Evolutionary conservation across 2,329 filamentous ascomycete genomes (phyloP), one percentile per base, ranked within the genome.

Genomic region (Emmonsiellopsis sp.): DNA sequence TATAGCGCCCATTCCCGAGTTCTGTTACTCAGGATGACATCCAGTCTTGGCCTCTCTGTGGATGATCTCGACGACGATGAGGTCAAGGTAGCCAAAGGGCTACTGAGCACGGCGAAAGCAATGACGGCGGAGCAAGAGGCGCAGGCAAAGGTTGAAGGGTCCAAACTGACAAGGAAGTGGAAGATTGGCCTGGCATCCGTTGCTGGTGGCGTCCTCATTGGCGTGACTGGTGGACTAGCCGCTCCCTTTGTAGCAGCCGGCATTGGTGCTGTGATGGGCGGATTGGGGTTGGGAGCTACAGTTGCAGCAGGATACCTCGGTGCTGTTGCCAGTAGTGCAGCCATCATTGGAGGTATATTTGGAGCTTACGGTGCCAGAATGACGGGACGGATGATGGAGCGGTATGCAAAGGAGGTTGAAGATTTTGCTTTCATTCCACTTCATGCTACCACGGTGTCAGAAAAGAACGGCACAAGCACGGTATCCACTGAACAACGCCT

Each of bases 301-400:
- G 83, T 85, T 21, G 86, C 88, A 9, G 88, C 90, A 17, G 83
- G 83, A 1, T 82, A 95, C 51, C 74, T 97, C 0, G 92, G 91
- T 9, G 79, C 84, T 14, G 77, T 96, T 63, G 86, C 89, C 2
- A 85, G 91, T 39, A 93, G 86, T 57, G 82, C 85, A 5, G 80
- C 93, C 13, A 75, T 90, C 42, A 85, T 95, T 33, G 92, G 91
- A 13, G 83, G 86, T 39, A 74, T 97, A 40, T 96, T 97, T 63
- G 93, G 93, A 7, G 88, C 93, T n/a, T 95, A 94, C 65, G 87
- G 87, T 43, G 84, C 85, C 1, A 82, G 85, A 37, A 91, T 95
- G 77, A 87, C 87, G 0, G 83, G 84, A 51, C 85, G 90, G 66
- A 88, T 91, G 77, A 87, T 96, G 77, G 88, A 95, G 58, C 78